Conservation (phyloP, 345 rosid species). For the Eucalyptus sp. region DNA sequence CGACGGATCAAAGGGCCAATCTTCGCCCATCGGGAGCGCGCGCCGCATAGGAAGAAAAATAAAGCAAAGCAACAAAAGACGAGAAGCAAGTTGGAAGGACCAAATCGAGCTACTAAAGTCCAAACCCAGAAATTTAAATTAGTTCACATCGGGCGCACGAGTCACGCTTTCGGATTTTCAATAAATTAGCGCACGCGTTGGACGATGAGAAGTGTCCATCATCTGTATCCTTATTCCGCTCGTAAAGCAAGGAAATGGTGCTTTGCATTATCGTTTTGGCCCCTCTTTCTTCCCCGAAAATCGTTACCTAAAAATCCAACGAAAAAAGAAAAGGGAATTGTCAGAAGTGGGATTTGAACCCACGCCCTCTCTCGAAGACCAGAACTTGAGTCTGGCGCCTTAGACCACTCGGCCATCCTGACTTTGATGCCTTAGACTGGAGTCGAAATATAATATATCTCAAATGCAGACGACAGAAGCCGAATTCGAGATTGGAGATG, state of each 20-base stretch:
- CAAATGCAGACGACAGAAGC: not conserved
- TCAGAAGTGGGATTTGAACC: constrained; percentile 65
- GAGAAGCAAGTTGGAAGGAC: not conserved
- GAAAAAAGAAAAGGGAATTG: not conserved
- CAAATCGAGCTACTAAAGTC: not conserved
- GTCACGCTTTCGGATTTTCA: not conserved
- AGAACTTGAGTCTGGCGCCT: constrained; percentile 49
- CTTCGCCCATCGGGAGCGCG: not conserved
- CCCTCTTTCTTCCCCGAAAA: not conserved
- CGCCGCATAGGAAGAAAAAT: not conserved
- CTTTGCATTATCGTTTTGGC: not conserved
- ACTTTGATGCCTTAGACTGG: accelerated
- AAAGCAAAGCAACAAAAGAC: not conserved
- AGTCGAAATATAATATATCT: too few species aligned
- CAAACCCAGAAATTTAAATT: not conserved
- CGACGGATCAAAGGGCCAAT: not conserved
- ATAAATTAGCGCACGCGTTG: not conserved
- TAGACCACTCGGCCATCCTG: constrained; percentile 45
- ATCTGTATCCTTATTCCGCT: not conserved
- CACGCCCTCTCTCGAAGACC: constrained; percentile 44
- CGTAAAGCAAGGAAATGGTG: not conserved
- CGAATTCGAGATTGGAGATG: not conserved
- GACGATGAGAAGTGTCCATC: not conserved
- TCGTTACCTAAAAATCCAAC: not conserved
- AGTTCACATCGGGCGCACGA: not conserved